These are phyloP conservation scores for Heritiera fomes DNA, from an alignment of 345 rosid species.

Conservation along the genomic window DNA sequence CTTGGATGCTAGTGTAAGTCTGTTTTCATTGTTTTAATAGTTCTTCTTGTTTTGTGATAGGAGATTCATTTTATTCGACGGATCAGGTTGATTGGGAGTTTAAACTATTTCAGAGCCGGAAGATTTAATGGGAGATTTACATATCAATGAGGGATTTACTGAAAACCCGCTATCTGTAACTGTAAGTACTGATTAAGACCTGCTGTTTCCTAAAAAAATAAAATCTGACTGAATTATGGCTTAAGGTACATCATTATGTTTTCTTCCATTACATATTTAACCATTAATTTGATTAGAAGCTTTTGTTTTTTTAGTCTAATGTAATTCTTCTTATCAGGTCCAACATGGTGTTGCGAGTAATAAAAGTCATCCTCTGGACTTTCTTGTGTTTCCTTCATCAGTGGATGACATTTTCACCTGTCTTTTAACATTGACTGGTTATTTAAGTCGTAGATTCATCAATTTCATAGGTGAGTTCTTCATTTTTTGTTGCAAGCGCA, in stretches of 20 bases:
- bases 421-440: constrained; percentile 42
- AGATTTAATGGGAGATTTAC: constrained; percentile 44
- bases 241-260: not conserved
- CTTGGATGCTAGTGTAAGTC: not conserved
- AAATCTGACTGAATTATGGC: not conserved
- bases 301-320: constrained; percentile 19
- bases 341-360: constrained; percentile 32
- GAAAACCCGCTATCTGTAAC: constrained; percentile 37
- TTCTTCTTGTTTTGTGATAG: not conserved
- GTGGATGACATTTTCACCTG: constrained; percentile 38
- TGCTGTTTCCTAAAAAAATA: not conserved
- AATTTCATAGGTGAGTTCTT: constrained; percentile 50
- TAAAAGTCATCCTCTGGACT: constrained; percentile 25
- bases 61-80: not conserved
- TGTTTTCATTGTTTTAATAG: not conserved
- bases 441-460: constrained; percentile 36
- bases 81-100: not conserved
- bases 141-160: constrained; percentile 25
- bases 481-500: not conserved
- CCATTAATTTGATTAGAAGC: constrained; percentile 10
- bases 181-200: constrained; percentile 33
- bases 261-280: not conserved
- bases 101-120: constrained; percentile 24
- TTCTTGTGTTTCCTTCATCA: constrained; percentile 32
- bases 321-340: constrained; percentile 21